Evolutionary conservation across 169 alveolate species (phyloP).

Genomic region (Blepharisma undulans): DNA sequence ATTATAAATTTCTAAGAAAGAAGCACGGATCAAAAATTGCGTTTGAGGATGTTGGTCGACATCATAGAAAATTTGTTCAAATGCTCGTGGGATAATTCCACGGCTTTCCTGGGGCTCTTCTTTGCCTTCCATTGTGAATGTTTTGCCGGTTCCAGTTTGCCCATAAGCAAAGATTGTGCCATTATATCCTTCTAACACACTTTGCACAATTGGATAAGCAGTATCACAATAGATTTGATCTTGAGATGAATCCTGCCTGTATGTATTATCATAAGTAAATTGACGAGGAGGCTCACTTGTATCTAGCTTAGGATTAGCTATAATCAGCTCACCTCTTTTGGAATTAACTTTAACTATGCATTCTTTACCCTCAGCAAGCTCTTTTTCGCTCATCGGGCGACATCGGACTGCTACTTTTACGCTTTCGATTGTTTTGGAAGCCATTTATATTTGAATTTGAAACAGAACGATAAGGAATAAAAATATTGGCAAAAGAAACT

Average conservation of each 20-base stretch:
- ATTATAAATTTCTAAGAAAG: slow-evolving; percentile 89
- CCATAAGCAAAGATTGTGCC: slow-evolving; percentile 66
- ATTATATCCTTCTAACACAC: slow-evolving; percentile 91
- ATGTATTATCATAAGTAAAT: slow-evolving; percentile 21
- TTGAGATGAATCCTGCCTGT: slow-evolving; percentile 46
- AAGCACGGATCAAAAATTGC: slow-evolving; percentile 79
- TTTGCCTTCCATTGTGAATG: slow-evolving; percentile 79
- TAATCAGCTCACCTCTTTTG: background rate
- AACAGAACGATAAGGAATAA: no score
- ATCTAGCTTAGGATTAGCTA: background rate
- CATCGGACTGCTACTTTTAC: slow-evolving; percentile 79
- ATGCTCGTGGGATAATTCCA: slow-evolving; percentile 92
- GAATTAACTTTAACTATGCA: slow-evolving; percentile 64
- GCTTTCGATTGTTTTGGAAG: slow-evolving; percentile 23
- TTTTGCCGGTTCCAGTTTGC: slow-evolving; percentile 52
- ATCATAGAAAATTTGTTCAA: slow-evolving; percentile 88
- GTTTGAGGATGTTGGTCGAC: slow-evolving; percentile 63
- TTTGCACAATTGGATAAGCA: slow-evolving; percentile 90
- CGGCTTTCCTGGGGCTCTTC: slow-evolving; percentile 66
- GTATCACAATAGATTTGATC: slow-evolving; percentile 86
- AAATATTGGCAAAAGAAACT: no score
- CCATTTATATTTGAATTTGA: no score
- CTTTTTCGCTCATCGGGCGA: slow-evolving; percentile 77
- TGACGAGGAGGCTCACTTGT: background rate
- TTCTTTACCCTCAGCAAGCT: slow-evolving; percentile 67